Evolutionary conservation across 257 asterid species (phyloP).

Genomic region (Asclepias syriaca): DNA sequence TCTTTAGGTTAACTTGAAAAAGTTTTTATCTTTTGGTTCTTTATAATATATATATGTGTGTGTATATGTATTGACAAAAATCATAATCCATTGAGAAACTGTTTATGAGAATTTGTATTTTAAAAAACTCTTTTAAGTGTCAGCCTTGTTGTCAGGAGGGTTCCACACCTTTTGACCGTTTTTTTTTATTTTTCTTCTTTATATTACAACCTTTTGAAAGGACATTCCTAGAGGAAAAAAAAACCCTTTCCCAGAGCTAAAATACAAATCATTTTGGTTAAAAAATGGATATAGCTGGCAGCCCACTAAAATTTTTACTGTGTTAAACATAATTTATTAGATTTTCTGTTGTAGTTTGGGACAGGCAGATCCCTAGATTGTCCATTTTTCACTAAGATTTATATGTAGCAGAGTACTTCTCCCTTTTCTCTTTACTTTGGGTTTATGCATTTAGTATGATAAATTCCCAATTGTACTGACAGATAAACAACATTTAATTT

Average conservation of each 20-base stretch:
- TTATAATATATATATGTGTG: constrained; percentile 17
- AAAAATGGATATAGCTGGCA: constrained; percentile 16
- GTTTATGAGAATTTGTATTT: constrained; percentile 8
- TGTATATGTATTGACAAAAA: constrained; percentile 23
- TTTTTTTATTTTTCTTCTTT: neutral
- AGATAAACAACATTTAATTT: constrained; percentile 14
- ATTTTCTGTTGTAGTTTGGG: neutral
- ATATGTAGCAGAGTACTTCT: neutral
- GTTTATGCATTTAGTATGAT: neutral
- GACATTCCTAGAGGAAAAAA: constrained; percentile 32
- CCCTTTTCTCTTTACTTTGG: no score
- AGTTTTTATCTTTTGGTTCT: constrained; percentile 20
- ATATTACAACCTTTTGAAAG: constrained; percentile 28
- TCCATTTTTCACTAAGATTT: constrained; percentile 2
- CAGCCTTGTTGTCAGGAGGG: constrained; percentile 34
- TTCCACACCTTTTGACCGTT: constrained; percentile 38
- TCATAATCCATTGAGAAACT: constrained; percentile 19
- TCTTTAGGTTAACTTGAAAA: constrained; percentile 29
- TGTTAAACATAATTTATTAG: neutral
- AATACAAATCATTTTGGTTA: constrained; percentile 18
- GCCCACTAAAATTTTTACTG: constrained; percentile 3
- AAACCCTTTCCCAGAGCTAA: constrained; percentile 14
- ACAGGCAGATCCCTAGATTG: constrained; percentile 6
- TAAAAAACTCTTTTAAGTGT: constrained; percentile 8
- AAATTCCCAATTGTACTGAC: constrained; percentile 12